Conservation (phyloP, 805 yeast genomes). For the Myxozyma nipponensis region DNA sequence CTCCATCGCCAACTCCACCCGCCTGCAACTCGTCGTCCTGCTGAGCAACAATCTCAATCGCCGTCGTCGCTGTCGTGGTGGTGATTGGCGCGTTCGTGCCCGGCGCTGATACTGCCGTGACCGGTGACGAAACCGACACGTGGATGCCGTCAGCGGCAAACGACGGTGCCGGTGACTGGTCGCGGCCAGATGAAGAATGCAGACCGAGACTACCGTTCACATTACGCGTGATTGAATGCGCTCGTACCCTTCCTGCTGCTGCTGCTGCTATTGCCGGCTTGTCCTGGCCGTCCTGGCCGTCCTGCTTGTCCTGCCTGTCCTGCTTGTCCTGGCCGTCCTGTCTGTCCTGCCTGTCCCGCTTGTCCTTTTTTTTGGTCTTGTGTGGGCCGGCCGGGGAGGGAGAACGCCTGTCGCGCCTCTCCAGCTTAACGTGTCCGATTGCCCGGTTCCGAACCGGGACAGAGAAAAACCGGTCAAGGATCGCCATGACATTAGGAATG, state of each 20-base stretch:
- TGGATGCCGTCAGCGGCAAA: conserved; percentile 9
- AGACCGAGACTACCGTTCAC: background rate
- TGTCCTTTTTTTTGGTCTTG: background rate
- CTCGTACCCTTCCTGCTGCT: background rate
- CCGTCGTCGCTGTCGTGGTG: background rate
- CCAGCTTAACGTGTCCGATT: background rate
- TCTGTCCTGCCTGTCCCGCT: background rate
- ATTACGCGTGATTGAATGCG: background rate
- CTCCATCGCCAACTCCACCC: background rate
- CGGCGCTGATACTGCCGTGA: conserved; percentile 15
- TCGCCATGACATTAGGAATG: conserved; percentile 33
- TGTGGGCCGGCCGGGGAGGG: background rate
- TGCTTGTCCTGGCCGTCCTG: background rate
- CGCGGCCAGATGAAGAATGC: background rate
- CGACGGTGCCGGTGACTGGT: background rate
- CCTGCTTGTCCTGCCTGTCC: background rate
- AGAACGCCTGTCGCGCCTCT: too few relatives aligned
- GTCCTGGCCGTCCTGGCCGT: background rate
- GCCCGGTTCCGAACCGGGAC: background rate
- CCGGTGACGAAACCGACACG: conserved; percentile 11
- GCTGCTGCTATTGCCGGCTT: background rate
- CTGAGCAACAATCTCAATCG: too few relatives aligned
- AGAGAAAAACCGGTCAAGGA: conserved; percentile 3
- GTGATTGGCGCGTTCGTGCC: conserved; percentile 5
- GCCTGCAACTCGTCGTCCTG: too few relatives aligned